phyloP scores from a whole-genome alignment of 208 protist species.

The Leishmania tropica region DNA sequence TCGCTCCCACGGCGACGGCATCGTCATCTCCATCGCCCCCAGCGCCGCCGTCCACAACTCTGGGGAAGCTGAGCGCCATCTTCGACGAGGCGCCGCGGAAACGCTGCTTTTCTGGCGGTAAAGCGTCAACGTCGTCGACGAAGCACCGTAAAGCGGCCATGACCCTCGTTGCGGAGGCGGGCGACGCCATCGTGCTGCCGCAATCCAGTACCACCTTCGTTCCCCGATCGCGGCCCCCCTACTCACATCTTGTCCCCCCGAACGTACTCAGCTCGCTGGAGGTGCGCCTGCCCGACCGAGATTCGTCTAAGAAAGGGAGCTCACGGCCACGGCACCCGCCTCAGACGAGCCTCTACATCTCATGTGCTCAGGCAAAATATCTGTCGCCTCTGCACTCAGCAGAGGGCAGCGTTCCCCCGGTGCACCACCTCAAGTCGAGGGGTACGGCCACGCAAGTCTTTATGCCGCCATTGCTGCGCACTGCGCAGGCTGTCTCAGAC shows the following conservation, averaged over 20 bases:
- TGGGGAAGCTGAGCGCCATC: background rate
- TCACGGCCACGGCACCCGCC: background rate
- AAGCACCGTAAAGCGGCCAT: conserved; percentile 16
- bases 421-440: background rate
- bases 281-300: conserved; percentile 5
- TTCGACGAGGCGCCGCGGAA: conserved; percentile 15
- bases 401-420: background rate
- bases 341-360: background rate
- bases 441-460: background rate
- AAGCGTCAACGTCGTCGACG: conserved; percentile 9
- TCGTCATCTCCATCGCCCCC: background rate
- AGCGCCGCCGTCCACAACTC: background rate
- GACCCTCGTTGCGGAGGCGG: conserved; percentile 1
- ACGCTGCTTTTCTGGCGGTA: background rate
- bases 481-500: conserved; percentile 1
- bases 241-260: background rate
- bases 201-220: conserved; percentile 2
- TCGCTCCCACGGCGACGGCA: too few species aligned
- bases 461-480: background rate
- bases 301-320: background rate
- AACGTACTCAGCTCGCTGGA: conserved; percentile 9
- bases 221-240: background rate
- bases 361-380: background rate
- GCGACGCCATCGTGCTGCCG: conserved; percentile 8
- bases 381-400: background rate